phyloP scores from a whole-genome alignment of 345 rosid genomes.

The Pugionium cornutum region DNA sequence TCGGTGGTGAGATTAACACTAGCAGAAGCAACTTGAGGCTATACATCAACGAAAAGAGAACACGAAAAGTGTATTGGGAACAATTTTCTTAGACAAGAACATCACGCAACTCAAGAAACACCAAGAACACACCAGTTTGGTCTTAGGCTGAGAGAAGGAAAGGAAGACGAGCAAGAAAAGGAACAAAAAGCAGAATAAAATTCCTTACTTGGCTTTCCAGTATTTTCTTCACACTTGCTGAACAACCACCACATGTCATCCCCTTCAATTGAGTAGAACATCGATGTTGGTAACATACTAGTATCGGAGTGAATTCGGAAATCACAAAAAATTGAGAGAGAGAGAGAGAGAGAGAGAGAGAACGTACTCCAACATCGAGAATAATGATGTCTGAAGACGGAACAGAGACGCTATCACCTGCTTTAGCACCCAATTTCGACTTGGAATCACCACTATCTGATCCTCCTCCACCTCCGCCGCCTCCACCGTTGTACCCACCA shows the following conservation, averaged over 20 bases:
- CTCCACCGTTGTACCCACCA: conserved; percentile 46
- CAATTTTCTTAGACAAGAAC: too few relatives aligned
- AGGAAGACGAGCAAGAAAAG: too few relatives aligned
- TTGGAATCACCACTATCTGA: conserved; percentile 59
- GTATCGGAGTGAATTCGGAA: background rate
- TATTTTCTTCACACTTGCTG: conserved; percentile 91
- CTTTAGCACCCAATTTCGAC: conserved; percentile 52
- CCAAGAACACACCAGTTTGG: background rate
- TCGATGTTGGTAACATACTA: conserved; percentile 5
- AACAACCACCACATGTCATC: conserved; percentile 99
- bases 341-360: conserved; percentile 23
- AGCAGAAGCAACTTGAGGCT: conserved; percentile 92
- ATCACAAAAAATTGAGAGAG: conserved; percentile 1
- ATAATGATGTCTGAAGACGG: conserved; percentile 69
- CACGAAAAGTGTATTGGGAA: background rate
- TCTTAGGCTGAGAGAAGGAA: background rate
- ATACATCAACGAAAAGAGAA: conserved; percentile 29
- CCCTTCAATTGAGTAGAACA: conserved; percentile 51
- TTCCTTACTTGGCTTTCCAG: conserved; percentile 77
- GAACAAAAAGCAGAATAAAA: too few relatives aligned
- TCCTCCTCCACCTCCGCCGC: conserved; percentile 56
- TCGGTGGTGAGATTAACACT: conserved; percentile 90
- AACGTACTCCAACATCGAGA: conserved; percentile 87
- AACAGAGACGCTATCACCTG: conserved; percentile 47
- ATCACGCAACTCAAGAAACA: too few relatives aligned